These are phyloP conservation scores for Polygonum maritimum DNA, from an alignment of 148 eudicot species.

Conservation along the genomic window DNA sequence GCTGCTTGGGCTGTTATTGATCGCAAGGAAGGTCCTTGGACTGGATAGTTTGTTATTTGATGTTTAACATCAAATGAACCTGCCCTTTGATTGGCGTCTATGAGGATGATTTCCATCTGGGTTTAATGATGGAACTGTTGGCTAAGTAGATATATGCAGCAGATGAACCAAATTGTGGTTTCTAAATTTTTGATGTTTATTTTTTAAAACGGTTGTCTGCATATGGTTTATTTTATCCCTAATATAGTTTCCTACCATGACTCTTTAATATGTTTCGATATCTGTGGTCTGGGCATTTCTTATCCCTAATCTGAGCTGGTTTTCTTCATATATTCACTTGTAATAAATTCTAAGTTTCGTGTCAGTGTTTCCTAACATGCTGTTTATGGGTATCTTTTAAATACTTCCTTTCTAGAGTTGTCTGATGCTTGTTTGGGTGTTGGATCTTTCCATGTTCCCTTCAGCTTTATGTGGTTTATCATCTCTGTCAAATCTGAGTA, in stretches of 20 bases:
- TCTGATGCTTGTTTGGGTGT: not conserved
- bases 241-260: not conserved
- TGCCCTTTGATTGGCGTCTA: not conserved
- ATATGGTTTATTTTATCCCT: not conserved
- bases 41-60: not conserved
- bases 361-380: not conserved
- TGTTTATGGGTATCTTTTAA: not conserved
- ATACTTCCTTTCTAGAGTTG: not conserved
- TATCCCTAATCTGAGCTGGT: not conserved
- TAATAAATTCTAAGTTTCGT: not conserved
- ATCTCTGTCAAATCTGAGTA: not conserved
- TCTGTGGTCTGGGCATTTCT: not conserved
- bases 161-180: not conserved
- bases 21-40: not conserved
- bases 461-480: not conserved
- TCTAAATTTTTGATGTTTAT: not conserved
- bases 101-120: not conserved
- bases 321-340: not conserved
- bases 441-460: not conserved
- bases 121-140: not conserved
- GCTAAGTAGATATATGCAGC: not conserved
- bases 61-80: not conserved
- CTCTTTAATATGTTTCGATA: not conserved
- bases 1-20: not conserved
- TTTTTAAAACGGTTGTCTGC: not conserved